A percentile compares a stretch with the other conserved stretches of the same genome.
Conservation (phyloP, 2,329 filamentous ascomycete species). For the Fusarium mexicanum region DNA sequence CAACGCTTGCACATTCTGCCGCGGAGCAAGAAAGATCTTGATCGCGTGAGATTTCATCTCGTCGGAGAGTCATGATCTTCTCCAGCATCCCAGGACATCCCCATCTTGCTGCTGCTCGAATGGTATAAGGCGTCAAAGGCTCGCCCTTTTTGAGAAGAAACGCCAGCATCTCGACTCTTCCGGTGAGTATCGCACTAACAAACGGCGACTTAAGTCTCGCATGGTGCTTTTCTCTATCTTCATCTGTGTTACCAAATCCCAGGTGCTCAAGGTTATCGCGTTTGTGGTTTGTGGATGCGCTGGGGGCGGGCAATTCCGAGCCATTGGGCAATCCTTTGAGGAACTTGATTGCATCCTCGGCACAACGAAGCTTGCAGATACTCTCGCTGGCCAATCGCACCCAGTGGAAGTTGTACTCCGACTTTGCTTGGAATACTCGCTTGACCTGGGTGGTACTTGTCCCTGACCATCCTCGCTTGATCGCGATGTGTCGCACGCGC, state of each 20-base stretch:
- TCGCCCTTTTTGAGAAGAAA: constrained; percentile 25
- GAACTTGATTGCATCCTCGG: constrained; percentile 32
- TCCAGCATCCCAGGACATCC: constrained; percentile 14
- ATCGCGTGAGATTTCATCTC: constrained; percentile 19
- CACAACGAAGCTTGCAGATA: constrained; percentile 26
- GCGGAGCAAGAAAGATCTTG: constrained; percentile 22
- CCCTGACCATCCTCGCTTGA: constrained; percentile 27
- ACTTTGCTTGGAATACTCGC: constrained; percentile 31
- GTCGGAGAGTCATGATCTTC: constrained; percentile 19
- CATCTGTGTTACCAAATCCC: constrained; percentile 19
- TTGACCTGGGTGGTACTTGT: constrained; percentile 23
- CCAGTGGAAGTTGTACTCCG: constrained; percentile 40
- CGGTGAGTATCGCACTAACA: constrained; percentile 20
- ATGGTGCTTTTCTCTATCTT: constrained; percentile 25
- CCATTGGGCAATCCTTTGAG: constrained; percentile 36
- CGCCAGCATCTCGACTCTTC: constrained; percentile 22
- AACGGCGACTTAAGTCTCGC: constrained; percentile 20
- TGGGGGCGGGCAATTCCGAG: not conserved
- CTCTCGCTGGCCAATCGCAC: constrained; percentile 37
- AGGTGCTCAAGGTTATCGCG: constrained; percentile 5
- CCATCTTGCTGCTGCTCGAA: constrained; percentile 21
- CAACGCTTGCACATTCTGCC: constrained; percentile 10
- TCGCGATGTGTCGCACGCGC: constrained; percentile 18
- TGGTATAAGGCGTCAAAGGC: constrained; percentile 15
- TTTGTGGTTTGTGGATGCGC: not conserved